phyloP scores from a whole-genome alignment of 805 yeast species.

The Candida ascalaphidarum region DNA sequence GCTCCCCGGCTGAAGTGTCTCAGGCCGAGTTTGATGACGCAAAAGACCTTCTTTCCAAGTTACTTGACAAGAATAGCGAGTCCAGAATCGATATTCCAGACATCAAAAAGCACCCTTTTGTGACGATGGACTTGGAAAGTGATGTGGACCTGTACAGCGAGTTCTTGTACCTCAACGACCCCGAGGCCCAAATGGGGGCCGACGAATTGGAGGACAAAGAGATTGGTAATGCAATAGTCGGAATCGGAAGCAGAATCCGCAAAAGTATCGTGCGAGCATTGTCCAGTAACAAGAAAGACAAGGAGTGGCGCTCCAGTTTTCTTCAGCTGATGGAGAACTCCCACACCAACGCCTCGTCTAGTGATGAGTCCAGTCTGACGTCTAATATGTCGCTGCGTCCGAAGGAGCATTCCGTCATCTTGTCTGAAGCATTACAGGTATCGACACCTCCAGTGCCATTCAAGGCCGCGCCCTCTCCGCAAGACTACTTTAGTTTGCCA shows the following conservation, averaged over 20 bases:
- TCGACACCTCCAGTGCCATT: constrained; percentile 7
- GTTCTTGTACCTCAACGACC: constrained; percentile 22
- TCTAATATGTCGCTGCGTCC: not conserved
- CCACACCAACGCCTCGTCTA: constrained; percentile 14
- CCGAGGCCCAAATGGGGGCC: not conserved
- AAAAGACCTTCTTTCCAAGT: constrained; percentile 48
- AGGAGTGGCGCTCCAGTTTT: constrained; percentile 12
- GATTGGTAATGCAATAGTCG: constrained; percentile 68
- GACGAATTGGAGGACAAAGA: constrained; percentile 58
- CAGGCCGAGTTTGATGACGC: constrained; percentile 39
- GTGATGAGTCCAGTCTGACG: constrained; percentile 23
- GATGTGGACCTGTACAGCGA: constrained; percentile 27
- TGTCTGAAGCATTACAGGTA: constrained; percentile 19
- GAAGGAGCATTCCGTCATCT: constrained; percentile 19
- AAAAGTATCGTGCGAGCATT: constrained; percentile 2
- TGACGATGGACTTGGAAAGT: constrained; percentile 29
- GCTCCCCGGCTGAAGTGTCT: constrained; percentile 29
- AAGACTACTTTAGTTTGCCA: too few relatives aligned
- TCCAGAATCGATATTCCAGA: constrained; percentile 61
- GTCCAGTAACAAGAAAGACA: constrained; percentile 13
- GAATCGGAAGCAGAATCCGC: constrained; percentile 62
- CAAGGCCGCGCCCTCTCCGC: too few relatives aligned
- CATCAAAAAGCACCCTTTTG: constrained; percentile 71
- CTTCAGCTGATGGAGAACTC: constrained; percentile 16
- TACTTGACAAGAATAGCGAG: constrained; percentile 64